These are phyloP conservation scores for Malania oleifera DNA, from an alignment of 164 flowering plant genomes.

Conservation along the genomic window DNA sequence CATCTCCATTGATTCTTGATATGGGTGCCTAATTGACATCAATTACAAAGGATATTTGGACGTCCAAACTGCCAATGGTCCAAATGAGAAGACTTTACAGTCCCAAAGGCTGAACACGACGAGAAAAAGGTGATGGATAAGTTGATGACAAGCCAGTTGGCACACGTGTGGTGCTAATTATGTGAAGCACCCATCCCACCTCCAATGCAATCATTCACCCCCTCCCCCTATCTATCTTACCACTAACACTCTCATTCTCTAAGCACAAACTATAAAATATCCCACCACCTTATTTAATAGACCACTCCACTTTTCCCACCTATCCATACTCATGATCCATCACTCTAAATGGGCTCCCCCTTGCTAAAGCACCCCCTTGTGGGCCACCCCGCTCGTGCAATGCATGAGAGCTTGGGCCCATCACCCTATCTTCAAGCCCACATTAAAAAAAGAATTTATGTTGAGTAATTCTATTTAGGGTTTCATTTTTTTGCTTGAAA, in stretches of 20 bases:
- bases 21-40: no score
- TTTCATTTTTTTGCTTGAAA: no score
- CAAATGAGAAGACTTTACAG: no score
- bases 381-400: conserved; percentile 65
- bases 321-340: conserved; percentile 1
- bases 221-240: conserved; percentile 11
- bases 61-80: no score
- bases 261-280: not conserved
- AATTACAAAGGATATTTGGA: no score
- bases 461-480: no score
- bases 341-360: not conserved
- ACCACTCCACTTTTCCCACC: not conserved
- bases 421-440: conserved; percentile 19
- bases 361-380: conserved; percentile 8
- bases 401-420: conserved; percentile 41
- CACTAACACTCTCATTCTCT: conserved; percentile 6
- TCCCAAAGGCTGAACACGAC: no score
- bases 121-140: conserved; percentile 3
- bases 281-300: no score
- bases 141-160: conserved; percentile 36
- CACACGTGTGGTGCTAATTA: conserved; percentile 65
- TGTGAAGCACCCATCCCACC: conserved; percentile 42
- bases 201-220: conserved; percentile 37
- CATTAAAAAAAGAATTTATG: not conserved
- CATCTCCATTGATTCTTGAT: no score